phyloP scores from a whole-genome alignment of 306 rosid genomes.

The Canavalia ensiformis region DNA sequence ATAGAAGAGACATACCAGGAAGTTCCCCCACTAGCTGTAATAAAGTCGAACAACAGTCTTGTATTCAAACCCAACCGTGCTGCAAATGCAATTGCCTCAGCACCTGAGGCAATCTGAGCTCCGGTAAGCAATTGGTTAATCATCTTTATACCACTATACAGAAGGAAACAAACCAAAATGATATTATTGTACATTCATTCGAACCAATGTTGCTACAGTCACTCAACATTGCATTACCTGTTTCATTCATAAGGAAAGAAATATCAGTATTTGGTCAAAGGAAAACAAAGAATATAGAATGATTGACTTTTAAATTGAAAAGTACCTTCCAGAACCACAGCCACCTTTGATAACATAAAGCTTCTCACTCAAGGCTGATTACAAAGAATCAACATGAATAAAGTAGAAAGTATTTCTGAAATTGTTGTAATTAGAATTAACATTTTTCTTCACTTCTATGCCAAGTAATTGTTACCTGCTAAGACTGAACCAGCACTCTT shows the following conservation, averaged over 20 bases:
- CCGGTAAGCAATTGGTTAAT: constrained; percentile 98
- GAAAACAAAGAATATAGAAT: constrained; percentile 38
- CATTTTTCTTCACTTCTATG: constrained; percentile 43
- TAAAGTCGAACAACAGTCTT: constrained; percentile 74
- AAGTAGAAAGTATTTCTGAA: constrained; percentile 44
- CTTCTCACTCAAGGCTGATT: constrained; percentile 92
- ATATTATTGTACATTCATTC: constrained; percentile 20
- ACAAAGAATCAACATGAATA: constrained; percentile 44
- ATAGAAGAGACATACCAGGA: constrained; percentile 75
- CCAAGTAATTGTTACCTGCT: constrained; percentile 65
- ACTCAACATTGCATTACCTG: constrained; percentile 43
- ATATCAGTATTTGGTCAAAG: constrained; percentile 36
- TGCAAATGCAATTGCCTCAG: constrained; percentile 97
- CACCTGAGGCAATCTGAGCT: constrained; percentile 95
- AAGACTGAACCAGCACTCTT: constrained; percentile 80
- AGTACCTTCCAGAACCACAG: constrained; percentile 95
- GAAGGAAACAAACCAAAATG: constrained; percentile 43
- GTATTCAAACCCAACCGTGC: constrained; percentile 91
- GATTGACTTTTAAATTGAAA: constrained; percentile 38
- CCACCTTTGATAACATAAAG: constrained; percentile 90
- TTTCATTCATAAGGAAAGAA: constrained; percentile 43
- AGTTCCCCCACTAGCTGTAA: constrained; percentile 79
- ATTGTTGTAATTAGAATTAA: constrained; percentile 37
- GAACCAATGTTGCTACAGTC: not conserved
- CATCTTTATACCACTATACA: constrained; percentile 93